Percentiles rank a stretch among this genome's conserved stretches.
Evolutionary conservation across 768 basidiomycete species (phyloP).

Genomic region (Russula vinacea): DNA sequence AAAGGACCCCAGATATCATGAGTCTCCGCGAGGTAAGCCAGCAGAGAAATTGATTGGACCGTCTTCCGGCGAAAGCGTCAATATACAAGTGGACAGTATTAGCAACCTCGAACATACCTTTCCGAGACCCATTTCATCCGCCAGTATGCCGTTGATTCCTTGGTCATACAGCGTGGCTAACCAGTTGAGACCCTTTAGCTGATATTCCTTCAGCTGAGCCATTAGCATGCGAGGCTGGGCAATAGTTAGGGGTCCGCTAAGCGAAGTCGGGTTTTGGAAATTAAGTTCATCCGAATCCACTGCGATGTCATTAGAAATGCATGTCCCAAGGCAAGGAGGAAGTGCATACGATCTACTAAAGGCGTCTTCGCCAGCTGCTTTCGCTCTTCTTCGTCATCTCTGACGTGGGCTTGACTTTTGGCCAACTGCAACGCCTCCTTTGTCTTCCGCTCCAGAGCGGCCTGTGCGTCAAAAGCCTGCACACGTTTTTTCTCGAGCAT

Average conservation of each 20-base stretch:
- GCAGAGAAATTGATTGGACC: conserved; percentile 93
- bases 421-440: conserved; percentile 72
- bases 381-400: conserved; percentile 44
- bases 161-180: conserved; percentile 96
- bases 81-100: conserved; percentile 29
- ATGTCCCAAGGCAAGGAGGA: neutral
- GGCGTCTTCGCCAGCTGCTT: conserved; percentile 38
- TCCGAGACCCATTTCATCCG: conserved; percentile 97
- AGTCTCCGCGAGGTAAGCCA: conserved; percentile 93
- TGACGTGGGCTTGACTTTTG: conserved; percentile 48
- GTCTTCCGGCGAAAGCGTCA: conserved; percentile 50
- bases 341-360: conserved; percentile 69
- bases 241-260: conserved; percentile 80
- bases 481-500: conserved; percentile 74
- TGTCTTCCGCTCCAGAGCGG: conserved; percentile 76
- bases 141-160: conserved; percentile 98
- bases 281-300: conserved; percentile 97
- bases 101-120: conserved; percentile 49
- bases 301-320: conserved; percentile 33
- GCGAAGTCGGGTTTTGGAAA: conserved; percentile 96
- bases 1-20: conserved; percentile 99
- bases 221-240: conserved; percentile 94
- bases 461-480: conserved; percentile 78
- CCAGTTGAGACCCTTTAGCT: conserved; percentile 97
- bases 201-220: conserved; percentile 97